Percentiles rank a stretch among this genome's conserved stretches.
These are phyloP conservation scores for Saccharum hybrid DNA, from an alignment of 202 grass and related monocot species.

Conservation along the genomic window DNA sequence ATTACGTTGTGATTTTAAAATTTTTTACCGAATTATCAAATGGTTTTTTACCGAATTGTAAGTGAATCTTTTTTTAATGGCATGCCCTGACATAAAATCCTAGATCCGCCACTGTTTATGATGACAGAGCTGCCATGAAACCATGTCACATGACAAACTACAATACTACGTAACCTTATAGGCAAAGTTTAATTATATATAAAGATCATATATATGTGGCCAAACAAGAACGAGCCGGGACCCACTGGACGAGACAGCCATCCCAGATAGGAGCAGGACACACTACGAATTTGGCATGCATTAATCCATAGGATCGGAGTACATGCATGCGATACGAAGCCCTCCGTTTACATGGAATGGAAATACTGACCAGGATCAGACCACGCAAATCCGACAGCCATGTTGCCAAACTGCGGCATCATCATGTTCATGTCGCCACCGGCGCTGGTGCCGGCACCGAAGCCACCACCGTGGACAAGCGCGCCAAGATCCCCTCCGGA, in stretches of 20 bases:
- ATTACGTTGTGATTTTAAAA: too few relatives aligned
- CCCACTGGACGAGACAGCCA: neutral
- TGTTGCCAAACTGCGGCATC: neutral
- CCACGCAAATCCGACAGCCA: conserved; percentile 1
- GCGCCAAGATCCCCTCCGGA: neutral
- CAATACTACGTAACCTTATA: too few relatives aligned
- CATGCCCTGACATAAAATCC: too few relatives aligned
- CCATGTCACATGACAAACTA: too few relatives aligned
- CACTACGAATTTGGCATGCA: neutral
- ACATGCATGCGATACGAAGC: neutral
- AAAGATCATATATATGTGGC: neutral
- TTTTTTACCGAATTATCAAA: too few relatives aligned
- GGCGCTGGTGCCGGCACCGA: neutral
- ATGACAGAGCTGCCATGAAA: too few relatives aligned
- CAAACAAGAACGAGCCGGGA: neutral
- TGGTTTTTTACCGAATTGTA: too few relatives aligned
- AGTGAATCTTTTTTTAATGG: too few relatives aligned
- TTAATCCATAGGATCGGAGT: neutral
- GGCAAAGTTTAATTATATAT: too few relatives aligned
- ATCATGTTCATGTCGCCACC: neutral
- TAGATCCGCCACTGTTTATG: too few relatives aligned
- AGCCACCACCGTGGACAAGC: neutral
- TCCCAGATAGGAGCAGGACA: neutral
- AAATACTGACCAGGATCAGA: neutral
- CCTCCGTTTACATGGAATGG: conserved; percentile 6